These are phyloP conservation scores for Arthroderma uncinatum DNA, from an alignment of 2,329 filamentous ascomycete genomes.

Conservation along the genomic window DNA sequence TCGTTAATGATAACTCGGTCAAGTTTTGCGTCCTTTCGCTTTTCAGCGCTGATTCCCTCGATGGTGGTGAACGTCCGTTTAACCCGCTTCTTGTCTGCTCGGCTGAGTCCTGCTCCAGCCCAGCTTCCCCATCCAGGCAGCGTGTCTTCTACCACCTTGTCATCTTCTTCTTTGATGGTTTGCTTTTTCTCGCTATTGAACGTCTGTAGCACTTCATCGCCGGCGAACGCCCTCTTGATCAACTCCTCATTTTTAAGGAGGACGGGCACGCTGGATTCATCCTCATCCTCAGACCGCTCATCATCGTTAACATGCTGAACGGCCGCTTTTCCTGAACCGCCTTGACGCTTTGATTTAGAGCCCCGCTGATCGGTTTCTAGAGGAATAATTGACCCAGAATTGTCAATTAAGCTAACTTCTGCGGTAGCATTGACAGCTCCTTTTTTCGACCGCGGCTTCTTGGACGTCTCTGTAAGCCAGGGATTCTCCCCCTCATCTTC, in stretches of 20 bases:
- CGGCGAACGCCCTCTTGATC: slow-evolving; percentile 75
- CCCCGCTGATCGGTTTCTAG: slow-evolving; percentile 10
- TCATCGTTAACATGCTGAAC: slow-evolving; percentile 25
- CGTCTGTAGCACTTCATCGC: slow-evolving; percentile 67
- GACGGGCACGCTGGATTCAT: slow-evolving; percentile 32
- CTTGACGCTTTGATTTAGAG: slow-evolving; percentile 12
- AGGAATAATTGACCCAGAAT: background rate
- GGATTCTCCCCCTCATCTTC: slow-evolving; percentile 24
- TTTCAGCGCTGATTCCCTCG: slow-evolving; percentile 62
- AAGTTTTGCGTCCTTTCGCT: slow-evolving; percentile 72
- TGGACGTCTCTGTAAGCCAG: slow-evolving; percentile 24
- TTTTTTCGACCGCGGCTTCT: slow-evolving; percentile 16
- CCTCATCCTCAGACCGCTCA: slow-evolving; percentile 33
- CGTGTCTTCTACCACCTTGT: slow-evolving; percentile 71
- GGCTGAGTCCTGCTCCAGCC: slow-evolving; percentile 72
- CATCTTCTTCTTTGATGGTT: slow-evolving; percentile 62
- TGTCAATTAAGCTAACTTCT: slow-evolving; percentile 16
- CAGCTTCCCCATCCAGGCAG: slow-evolving; percentile 90
- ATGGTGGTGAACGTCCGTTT: slow-evolving; percentile 35
- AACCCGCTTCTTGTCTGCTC: slow-evolving; percentile 49
- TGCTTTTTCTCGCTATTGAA: slow-evolving; percentile 73
- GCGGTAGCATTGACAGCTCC: slow-evolving; percentile 6
- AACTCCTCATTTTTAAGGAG: slow-evolving; percentile 50
- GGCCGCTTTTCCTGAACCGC: slow-evolving; percentile 17
- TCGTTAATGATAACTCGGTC: slow-evolving; percentile 85